Evolutionary conservation across 345 rosid genomes (phyloP), one percentile per base, ranked within the genome.

Genomic region (Reutealis trisperma): DNA sequence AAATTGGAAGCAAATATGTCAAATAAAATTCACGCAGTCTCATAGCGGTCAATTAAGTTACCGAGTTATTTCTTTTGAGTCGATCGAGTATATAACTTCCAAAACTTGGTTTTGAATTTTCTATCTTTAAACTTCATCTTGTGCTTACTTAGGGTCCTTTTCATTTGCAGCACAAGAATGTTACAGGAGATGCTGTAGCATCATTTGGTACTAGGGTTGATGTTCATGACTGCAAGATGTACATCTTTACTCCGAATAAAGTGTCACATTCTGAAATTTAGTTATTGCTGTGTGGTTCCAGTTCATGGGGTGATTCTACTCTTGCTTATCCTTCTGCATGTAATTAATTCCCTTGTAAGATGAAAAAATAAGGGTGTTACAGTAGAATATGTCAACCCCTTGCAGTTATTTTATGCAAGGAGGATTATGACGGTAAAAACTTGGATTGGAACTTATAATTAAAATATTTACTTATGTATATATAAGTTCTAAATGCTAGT

Each of bases 201-300:
- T 90, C 95, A 0, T 94, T 89, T 63, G 77, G 87, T 71, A 85
- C 96, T 59, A 78, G 59, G 75, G 94, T 94, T 13, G 89, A 88
- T 22, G 77, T 91, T 24, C 98, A 91, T 32, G 91, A 90, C 77
- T 90, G 94, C 75, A 86, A 83, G 51, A 76, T 92, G 88, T 91
- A 90, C 71, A 84, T 89, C 60, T 89, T 94, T 84, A 86, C 92
- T 65, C 91, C 91, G 4, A 84, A 81, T 70, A 65, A 83, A 8
- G 85, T 19, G 21, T 27, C 84, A 44, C 84, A 42, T 82, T 68
- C 83, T 14, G 88, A 79, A 47, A 79, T 80, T 59, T 89, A 85
- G 83, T 42, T 41, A 66, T 54, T 54, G n/a, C 6, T 16, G 59
- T 77, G 59, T 61, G 72, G 37, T 47, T 44, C 74, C 64, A 67